Percentiles rank a stretch among this genome's conserved stretches.
Evolutionary conservation across 2,329 filamentous ascomycete species (phyloP).

Genomic region (Hirsutella thompsonii): DNA sequence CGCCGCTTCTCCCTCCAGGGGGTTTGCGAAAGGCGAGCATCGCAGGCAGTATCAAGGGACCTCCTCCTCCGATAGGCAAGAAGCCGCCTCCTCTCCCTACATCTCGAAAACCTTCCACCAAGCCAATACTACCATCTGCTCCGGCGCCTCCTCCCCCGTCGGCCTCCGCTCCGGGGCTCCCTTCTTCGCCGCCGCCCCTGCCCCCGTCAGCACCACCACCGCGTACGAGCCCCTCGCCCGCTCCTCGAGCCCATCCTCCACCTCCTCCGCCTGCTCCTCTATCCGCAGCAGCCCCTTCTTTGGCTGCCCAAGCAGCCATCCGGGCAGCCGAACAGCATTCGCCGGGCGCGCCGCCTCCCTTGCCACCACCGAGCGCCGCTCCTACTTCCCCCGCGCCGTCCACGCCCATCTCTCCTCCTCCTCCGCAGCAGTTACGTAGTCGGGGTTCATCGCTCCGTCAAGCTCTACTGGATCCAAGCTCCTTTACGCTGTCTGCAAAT

Average conservation of each 20-base stretch:
- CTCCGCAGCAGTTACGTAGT: constrained; percentile 21
- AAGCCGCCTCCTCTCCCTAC: constrained; percentile 54
- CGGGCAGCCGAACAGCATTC: constrained; percentile 29
- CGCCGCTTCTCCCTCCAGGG: constrained; percentile 27
- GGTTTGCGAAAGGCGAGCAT: constrained; percentile 45
- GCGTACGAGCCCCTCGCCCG: constrained; percentile 24
- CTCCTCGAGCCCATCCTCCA: constrained; percentile 21
- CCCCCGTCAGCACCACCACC: constrained; percentile 23
- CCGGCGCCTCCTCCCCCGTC: constrained; percentile 25
- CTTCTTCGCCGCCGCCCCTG: constrained; percentile 29
- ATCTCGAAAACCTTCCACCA: constrained; percentile 42
- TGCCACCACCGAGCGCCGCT: constrained; percentile 12
- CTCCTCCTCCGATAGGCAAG: constrained; percentile 68
- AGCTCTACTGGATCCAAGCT: constrained; percentile 60
- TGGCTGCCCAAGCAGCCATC: constrained; percentile 31
- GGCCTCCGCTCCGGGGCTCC: constrained; percentile 12
- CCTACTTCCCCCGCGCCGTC: constrained; percentile 20
- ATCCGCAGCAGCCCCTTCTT: constrained; percentile 15
- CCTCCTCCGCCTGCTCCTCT: constrained; percentile 11
- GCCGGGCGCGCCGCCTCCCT: constrained; percentile 21
- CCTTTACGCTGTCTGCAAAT: constrained; percentile 60
- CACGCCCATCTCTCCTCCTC: constrained; percentile 27
- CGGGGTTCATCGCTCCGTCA: constrained; percentile 37
- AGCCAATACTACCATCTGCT: constrained; percentile 16
- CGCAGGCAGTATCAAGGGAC: constrained; percentile 23